Evolutionary conservation across 148 eudicot species (phyloP), one percentile per base, ranked within the genome.

Genomic region (Cornus controversa): DNA sequence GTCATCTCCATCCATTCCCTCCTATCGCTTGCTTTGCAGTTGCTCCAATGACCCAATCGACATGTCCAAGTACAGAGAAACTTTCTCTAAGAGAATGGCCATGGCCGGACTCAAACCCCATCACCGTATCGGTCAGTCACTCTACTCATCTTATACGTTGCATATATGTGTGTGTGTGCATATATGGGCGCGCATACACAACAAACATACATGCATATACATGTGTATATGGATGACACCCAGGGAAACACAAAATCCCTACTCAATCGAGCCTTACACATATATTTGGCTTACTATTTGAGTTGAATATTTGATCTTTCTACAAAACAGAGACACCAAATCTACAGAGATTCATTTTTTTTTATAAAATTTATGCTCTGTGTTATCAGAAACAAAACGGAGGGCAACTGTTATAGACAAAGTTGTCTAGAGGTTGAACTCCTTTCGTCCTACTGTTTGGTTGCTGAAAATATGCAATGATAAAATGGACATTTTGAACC

Each of bases 41-140:
- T 79, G 71, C 77, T 72, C 81, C 63, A 37, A 0, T 72, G 83
- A 71, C 13, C 20, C 76, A 45, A 47, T 82, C 13, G 83, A 85
- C 74, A 73, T 87, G 64, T 72, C 86, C 8, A 76, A 18, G 3
- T 87, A 89, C 82, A 81, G 31, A 73, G 83, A 85, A 20, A 83
- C 82, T 28, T 91, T 91, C 66, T 79, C 90, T 0, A 79, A 77
- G 70, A 85, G 88, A 67, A 91, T 91, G 94, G 85, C 80, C 24
- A 75, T 89, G 88, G 92, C 92, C 23, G 94, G 94, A 14, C 87
- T 91, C 82, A 83, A 86, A 40, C 92, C 92, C 45, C 84, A 87
- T 53, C 92, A 89, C 75, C 92, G 88, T 69, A 79, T 91, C 36
- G 94, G 91, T 90, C 31, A 64, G 86, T 77, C 37, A 68, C 73